Evolutionary conservation across 2,329 filamentous ascomycete genomes (phyloP).

Genomic region (Penicillium sp.): DNA sequence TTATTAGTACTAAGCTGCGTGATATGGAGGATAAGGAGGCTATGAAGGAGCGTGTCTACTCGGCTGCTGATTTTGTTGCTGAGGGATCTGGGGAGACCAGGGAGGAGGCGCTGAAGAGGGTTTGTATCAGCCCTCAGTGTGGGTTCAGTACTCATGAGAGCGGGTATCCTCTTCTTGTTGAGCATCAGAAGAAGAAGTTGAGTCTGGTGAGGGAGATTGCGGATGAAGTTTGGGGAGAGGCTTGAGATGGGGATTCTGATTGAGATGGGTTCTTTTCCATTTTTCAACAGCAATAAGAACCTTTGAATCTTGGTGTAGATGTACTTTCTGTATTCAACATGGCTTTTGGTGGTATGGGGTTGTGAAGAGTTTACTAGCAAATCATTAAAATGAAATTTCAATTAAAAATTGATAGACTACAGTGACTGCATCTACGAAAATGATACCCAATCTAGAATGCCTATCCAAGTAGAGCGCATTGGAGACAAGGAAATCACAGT

Average conservation of each 20-base stretch:
- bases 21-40: constrained; percentile 62
- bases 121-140: constrained; percentile 69
- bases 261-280: constrained; percentile 5
- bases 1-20: constrained; percentile 62
- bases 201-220: constrained; percentile 67
- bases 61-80: constrained; percentile 66
- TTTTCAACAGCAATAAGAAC: constrained; percentile 18
- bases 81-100: constrained; percentile 61
- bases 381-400: neutral
- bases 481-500: neutral
- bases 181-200: constrained; percentile 72
- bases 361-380: neutral
- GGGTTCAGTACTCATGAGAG: constrained; percentile 72
- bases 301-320: neutral
- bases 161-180: constrained; percentile 65
- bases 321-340: constrained; percentile 9
- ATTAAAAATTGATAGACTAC: neutral
- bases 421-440: neutral
- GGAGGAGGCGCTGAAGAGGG: constrained; percentile 65
- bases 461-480: neutral
- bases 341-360: neutral
- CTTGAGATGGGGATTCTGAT: constrained; percentile 5
- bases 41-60: constrained; percentile 58
- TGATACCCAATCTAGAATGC: neutral
- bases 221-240: constrained; percentile 62